Base-by-base conservation (phyloP, 2,329 filamentous ascomycete species). In the Tolypocladium guangdongense region DNA sequence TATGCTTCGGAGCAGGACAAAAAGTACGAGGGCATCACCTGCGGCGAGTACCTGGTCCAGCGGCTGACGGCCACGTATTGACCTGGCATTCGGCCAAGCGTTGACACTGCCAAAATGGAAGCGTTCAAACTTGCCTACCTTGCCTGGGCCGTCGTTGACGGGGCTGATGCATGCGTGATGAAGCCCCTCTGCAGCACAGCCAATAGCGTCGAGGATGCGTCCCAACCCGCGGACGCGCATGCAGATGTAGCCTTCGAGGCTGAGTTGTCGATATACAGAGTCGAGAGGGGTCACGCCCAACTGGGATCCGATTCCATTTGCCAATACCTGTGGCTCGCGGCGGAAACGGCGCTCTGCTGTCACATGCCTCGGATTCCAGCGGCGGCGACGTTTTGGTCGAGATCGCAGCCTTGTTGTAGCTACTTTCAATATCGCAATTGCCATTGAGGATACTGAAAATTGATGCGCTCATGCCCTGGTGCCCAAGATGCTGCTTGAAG, bases 1-100 rank as follows among this genome's bases (percentile, higher is more conserved):
- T 92, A 81, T 64, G 72, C 68, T 1, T 65, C 68, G 4, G 77
- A 86, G 56, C 71, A 73, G 54, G 81, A 86, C 43, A 92, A 87
- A 74, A 93, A 91, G 71, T 96, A 96, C 63, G 71, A 78, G 36
- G 82, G 80, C 1, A 84, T 96, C 60, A 88, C 84, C 54, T 87
- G 86, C 60, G 88, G 89, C 2, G 81, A 93, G 16, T 96, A 96
- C 64, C 70, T 96, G 48, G 81, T 88, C 10, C 81, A 86, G 72
- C 83, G 91, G 58, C 70, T 96, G 65, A 77, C 83, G 6, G 86
- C 87, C 16, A 96, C 91, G 4, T 83, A 88, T 62, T 86, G 56
- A 64, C 7, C 27, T 27, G 27, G 27, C 27, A 27, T 27, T 27
- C 27, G 27, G n/a, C n/a, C n/a, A n/a, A n/a, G n/a, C n/a, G n/a